Base-by-base conservation (phyloP, 2,329 filamentous ascomycete species). In the Leptographium wingfieldii region DNA sequence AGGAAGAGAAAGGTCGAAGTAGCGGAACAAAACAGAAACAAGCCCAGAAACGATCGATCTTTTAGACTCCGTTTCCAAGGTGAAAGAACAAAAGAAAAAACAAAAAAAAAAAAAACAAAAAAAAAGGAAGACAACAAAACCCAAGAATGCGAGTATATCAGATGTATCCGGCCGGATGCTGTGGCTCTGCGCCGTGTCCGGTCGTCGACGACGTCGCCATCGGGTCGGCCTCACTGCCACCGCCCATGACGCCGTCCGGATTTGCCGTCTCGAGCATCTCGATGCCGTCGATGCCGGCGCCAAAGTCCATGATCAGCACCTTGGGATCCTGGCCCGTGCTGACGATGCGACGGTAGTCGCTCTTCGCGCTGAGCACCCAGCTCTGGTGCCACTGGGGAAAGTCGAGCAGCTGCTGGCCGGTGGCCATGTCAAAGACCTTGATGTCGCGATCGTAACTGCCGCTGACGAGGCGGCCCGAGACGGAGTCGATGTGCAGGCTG, bases 341-440 rank as follows among this genome's bases (percentile, higher is more conserved):
- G 63, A 99, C 89, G 64, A 99, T 94, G 63, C 94, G 84, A 61
- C 92, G 81, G 72, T 97, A 97, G 70, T 99, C 92, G 64, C 89
- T 92, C 79, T 96, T 96, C 57, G 94, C 94, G 64, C 90, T 92
- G 61, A 99, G 76, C 68, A 99, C 95, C 94, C 94, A 99, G 73
- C 90, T 95, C 12, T 87, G 87, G 61, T 96, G 95, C 91, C 92
- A 97, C 66, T 88, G 85, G n/a, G 91, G 88, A 68, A 96, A 92
- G 66, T 91, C 86, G 63, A 95, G 82, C 62, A 92, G 80, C 66
- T 90, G 80, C 55, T 85, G 77, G 40, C 92, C 92, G 3, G 86
- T 87, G 64, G 86, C 84, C 74, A 94, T 87, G 70, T 96, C 88
- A 73, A 91, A 96, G 1, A 97, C 90, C 70, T 95, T 95, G 70